Base-by-base conservation (phyloP, 2,329 filamentous ascomycete species). In the Colletotrichum chrysophilum region DNA sequence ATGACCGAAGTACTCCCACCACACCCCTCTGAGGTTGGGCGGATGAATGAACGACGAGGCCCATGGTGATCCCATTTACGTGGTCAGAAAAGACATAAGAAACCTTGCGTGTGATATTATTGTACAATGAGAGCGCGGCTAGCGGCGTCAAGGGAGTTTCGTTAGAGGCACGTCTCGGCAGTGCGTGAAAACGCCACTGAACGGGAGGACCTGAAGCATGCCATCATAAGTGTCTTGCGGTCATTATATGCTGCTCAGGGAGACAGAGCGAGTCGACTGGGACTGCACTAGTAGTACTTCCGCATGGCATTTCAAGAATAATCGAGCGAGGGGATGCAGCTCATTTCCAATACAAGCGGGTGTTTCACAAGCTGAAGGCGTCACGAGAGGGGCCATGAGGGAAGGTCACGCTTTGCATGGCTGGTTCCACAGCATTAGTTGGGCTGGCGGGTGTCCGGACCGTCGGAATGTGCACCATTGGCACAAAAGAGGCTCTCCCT, bases 11-110 rank as follows among this genome's bases (percentile, higher is more conserved):
- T 28, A 10, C 84, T 89, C 28, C 86, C 86, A 24, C 81, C 83
- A 38, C 89, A 91, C 77, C 88, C 89, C 4, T 86, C 89, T 3
- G 89, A 91, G 77, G 77, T 77, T 10, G 85, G 85, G 21, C 68
- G 75, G 18, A 26, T 30, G 66, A 52, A 52, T 12, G 66, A 61
- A 18, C 71, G 66, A n/a, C 34, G 71, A 26, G 30, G 21, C 10
- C 43, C 21, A 14, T 65, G 56, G 43, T 73, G 48, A 73, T 16
- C 13, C 14, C 14, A 3, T 14, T 34, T 38, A 58, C 18, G n/a
- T 52, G 43, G n/a, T 7, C 10, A 52, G 10, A 21, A 52, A n/a
- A 21, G n/a, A 13, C 18, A 21, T 13, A 52, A n/a, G n/a, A 21
- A 52, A 13, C 43, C 12, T 21, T 13, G 6, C 4, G 43, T 21